Percentiles rank a stretch among this genome's conserved stretches.
Conservation (phyloP, 352 stramenopile genomes). For the Peronosclerospora sorghi region DNA sequence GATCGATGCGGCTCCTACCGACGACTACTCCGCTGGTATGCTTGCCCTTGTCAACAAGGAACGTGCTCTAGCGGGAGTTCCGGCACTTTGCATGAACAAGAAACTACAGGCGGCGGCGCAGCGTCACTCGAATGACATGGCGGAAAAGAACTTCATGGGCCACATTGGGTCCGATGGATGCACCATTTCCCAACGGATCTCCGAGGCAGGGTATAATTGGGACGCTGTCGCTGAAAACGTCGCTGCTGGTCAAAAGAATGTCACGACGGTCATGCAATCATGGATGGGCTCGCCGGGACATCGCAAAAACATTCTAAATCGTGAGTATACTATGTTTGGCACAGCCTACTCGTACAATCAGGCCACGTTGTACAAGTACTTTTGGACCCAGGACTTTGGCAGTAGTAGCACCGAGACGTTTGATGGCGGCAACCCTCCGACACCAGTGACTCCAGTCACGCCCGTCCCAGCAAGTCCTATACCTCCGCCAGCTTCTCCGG, state of each 20-base stretch:
- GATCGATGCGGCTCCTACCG: background rate
- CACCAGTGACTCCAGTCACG: no score
- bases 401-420: conserved; percentile 14
- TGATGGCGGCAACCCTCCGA: no score
- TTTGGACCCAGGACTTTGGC: conserved; percentile 44
- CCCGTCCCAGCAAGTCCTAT: no score
- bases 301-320: conserved; percentile 15
- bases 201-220: conserved; percentile 29
- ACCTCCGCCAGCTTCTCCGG: no score
- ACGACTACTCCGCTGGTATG: conserved; percentile 16
- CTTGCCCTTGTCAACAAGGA: conserved; percentile 31
- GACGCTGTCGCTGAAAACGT: conserved; percentile 22
- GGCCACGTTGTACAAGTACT: conserved; percentile 20
- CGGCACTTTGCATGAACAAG: conserved; percentile 23
- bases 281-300: conserved; percentile 18
- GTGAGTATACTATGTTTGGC: conserved; percentile 23
- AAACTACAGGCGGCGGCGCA: conserved; percentile 16
- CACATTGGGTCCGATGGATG: conserved; percentile 30
- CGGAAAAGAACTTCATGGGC: conserved; percentile 27
- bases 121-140: conserved; percentile 23
- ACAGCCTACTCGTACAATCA: conserved; percentile 21
- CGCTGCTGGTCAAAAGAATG: conserved; percentile 15
- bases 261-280: conserved; percentile 17
- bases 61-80: conserved; percentile 19
- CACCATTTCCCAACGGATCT: conserved; percentile 23